Conservation (phyloP, 2,329 filamentous ascomycete genomes). For the Trichoderma polysporum region DNA sequence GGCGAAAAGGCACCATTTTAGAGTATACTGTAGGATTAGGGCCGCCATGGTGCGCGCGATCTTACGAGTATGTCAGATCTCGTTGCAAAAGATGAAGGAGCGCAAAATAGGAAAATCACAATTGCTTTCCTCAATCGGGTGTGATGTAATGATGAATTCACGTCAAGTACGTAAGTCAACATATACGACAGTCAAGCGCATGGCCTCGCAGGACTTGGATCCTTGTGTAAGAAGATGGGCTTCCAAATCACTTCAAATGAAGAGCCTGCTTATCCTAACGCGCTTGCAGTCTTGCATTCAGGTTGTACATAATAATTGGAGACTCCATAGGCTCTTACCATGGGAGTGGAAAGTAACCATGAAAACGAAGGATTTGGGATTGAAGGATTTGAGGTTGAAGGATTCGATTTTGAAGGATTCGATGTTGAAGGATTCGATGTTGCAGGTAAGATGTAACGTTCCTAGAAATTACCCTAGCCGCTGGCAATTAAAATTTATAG, state of each 20-base stretch:
- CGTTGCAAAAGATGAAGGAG: not conserved
- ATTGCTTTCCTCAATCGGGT: not conserved
- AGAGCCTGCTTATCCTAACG: not conserved
- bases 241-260: not conserved
- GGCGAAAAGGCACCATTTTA: not conserved
- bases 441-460: not conserved
- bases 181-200: too few species aligned
- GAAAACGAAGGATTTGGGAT: not conserved
- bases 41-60: not conserved
- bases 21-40: not conserved
- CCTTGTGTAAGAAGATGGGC: not conserved
- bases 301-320: too few species aligned
- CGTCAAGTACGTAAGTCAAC: too few species aligned
- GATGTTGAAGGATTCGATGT: not conserved
- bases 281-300: not conserved
- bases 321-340: too few species aligned
- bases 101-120: not conserved
- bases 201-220: not conserved
- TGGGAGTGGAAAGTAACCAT: constrained; percentile 10
- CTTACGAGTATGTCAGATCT: not conserved
- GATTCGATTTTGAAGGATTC: too few species aligned
- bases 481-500: not conserved
- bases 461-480: not conserved
- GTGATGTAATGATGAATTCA: not conserved
- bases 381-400: not conserved